These are phyloP conservation scores for Mycena chlorophos DNA, from an alignment of 768 basidiomycete species.

Conservation along the genomic window DNA sequence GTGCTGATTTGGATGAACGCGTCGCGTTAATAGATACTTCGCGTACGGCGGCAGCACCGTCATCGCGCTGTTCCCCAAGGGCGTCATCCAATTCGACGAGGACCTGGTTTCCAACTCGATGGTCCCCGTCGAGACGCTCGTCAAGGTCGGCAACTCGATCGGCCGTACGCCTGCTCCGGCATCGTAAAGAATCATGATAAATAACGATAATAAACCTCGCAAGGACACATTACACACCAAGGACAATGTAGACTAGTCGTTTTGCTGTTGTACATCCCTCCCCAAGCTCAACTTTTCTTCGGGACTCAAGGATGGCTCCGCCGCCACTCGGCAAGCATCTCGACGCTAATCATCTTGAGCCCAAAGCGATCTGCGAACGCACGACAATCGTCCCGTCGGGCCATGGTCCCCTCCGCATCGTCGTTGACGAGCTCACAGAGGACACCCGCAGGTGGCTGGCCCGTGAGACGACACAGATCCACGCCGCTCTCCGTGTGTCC, in stretches of 20 bases:
- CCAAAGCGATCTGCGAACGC: conserved; percentile 89
- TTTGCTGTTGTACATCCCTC: not conserved
- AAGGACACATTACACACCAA: not conserved
- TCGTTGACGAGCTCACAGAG: conserved; percentile 97
- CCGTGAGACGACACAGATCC: conserved; percentile 81
- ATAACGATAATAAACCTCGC: not conserved
- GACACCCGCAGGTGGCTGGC: conserved; percentile 70
- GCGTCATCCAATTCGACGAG: conserved; percentile 54
- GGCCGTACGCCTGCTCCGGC: conserved; percentile 26
- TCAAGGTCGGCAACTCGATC: conserved; percentile 48
- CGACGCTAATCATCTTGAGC: conserved; percentile 92
- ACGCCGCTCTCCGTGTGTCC: conserved; percentile 94
- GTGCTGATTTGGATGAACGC: not conserved
- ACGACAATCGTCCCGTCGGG: conserved; percentile 90
- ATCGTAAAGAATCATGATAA: not conserved
- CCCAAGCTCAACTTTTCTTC: too few species aligned
- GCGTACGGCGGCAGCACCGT: conserved; percentile 80
- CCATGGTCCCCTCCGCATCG: conserved; percentile 86
- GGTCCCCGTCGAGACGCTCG: conserved; percentile 61
- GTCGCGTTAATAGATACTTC: conserved; percentile 41
- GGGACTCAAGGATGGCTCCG: conserved; percentile 35
- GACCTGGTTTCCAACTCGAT: conserved; percentile 61
- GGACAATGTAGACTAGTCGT: not conserved
- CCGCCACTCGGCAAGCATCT: conserved; percentile 65
- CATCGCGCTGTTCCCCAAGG: conserved; percentile 58